Evolutionary conservation across 2,329 filamentous ascomycete species (phyloP), one percentile per base, ranked within the genome.

Genomic region (Pseudofabraea citricarpa): DNA sequence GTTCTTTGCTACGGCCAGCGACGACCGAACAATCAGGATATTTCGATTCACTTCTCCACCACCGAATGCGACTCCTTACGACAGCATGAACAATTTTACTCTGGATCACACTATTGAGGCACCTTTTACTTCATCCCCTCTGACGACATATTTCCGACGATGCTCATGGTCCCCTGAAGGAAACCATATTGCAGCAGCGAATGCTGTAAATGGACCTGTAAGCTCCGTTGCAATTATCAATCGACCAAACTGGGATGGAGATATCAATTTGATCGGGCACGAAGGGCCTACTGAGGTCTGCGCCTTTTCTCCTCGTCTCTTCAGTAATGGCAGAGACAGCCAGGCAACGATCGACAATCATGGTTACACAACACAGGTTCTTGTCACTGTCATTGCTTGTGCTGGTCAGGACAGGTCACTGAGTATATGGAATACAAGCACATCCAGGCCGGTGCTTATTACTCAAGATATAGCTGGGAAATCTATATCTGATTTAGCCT

Each of bases 101-200:
- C 79, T 96, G 41, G 93, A 97, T 63, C 84, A 85, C n/a, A 95
- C 88, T 2, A 95, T 98, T 53, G 82, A 79, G 43, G 73, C 81
- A 1, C 93, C 93, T 0, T 98, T 98, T 56, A 80, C 84, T 58
- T 90, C 88, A 52, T 96, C 90, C 1, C 93, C 93, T 4, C 73
- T 98, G 7, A 98, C 93, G 0, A 97, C 93, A 1, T 98, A 98
- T 64, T 98, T 98, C 62, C 81, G 93, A 48, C 76, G 93, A 51
- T 97, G 90, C 63, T 97, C 91, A 1, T 98, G 93, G 93, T 96
- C 90, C 2, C 94, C 93, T 0, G 93, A 98, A 63, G 93, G 93
- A 6, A 90, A 91, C 57, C 91, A 97, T 57, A 97, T 98, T 49
- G 93, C 93, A 3, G 93, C 93, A 4, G 89, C 93, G 6, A 98